Evolutionary conservation across 805 yeast species (phyloP).

Genomic region (Clavispora vitiphila): DNA sequence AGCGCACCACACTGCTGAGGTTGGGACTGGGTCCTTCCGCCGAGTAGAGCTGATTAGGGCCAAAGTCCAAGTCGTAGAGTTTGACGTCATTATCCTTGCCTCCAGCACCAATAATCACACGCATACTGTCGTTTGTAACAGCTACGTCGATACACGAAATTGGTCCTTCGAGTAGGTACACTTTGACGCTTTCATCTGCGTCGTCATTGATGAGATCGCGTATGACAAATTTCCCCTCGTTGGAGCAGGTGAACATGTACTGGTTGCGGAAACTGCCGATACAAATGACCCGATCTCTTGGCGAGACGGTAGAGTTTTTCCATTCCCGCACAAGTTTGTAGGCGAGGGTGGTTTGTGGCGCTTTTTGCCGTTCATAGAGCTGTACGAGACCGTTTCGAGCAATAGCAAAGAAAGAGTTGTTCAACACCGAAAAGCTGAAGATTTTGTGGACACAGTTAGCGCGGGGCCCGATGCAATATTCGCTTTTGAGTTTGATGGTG

Average conservation of each 20-base stretch:
- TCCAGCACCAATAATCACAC: slow-evolving; percentile 19
- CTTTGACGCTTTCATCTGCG: slow-evolving; percentile 23
- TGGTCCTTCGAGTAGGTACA: slow-evolving; percentile 22
- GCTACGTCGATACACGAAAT: slow-evolving; percentile 18
- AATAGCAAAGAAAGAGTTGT: slow-evolving; percentile 18
- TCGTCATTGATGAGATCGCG: slow-evolving; percentile 35
- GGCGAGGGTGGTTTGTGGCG: background rate
- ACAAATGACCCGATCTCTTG: slow-evolving; percentile 21
- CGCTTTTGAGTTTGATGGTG: slow-evolving; percentile 11
- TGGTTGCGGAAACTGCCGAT: slow-evolving; percentile 23
- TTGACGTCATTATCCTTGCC: slow-evolving; percentile 25
- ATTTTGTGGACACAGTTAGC: slow-evolving; percentile 19
- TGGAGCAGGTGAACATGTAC: slow-evolving; percentile 29
- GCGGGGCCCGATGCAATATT: slow-evolving; percentile 12
- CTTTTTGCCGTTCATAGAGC: slow-evolving; percentile 18
- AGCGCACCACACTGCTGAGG: background rate
- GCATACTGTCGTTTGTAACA: slow-evolving; percentile 4
- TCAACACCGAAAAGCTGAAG: slow-evolving; percentile 16
- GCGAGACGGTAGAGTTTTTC: slow-evolving; percentile 20
- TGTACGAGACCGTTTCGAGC: slow-evolving; percentile 27
- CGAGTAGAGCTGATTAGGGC: background rate
- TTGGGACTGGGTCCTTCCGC: slow-evolving; percentile 1
- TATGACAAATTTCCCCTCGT: slow-evolving; percentile 29
- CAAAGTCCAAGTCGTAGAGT: slow-evolving; percentile 20
- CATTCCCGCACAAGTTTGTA: slow-evolving; percentile 29